Evolutionary conservation across 129 eudicot genomes (phyloP).

Genomic region (Centaurea solstitialis): DNA sequence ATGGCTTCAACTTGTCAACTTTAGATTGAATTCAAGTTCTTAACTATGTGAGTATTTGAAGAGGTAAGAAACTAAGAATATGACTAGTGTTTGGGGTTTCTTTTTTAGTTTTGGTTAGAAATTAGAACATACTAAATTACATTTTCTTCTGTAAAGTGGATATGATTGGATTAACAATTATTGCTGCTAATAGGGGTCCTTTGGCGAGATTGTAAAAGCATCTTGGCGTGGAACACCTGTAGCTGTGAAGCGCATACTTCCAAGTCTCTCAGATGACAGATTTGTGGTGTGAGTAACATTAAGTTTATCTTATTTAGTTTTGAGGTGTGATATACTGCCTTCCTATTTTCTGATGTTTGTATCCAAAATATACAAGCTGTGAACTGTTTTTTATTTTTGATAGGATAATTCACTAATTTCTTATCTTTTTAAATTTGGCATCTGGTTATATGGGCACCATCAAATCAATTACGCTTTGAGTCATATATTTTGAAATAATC

Average conservation of each 20-base stretch:
- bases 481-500: neutral
- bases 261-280: conserved; percentile 96
- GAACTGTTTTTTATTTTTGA: neutral
- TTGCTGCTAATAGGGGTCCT: conserved; percentile 69
- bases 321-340: neutral
- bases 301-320: conserved; percentile 12
- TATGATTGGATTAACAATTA: conserved; percentile 17
- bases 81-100: neutral
- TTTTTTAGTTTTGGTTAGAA: conserved; percentile 1
- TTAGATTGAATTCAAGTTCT: neutral
- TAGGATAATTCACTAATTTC: neutral
- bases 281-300: conserved; percentile 64
- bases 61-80: neutral
- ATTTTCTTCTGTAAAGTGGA: neutral
- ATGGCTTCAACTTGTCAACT: neutral
- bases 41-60: conserved; percentile 7
- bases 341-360: neutral
- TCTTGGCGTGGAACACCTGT: conserved; percentile 99
- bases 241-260: conserved; percentile 96
- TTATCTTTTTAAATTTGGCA: neutral
- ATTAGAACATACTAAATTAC: neutral
- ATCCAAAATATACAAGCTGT: conserved; percentile 11
- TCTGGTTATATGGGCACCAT: conserved; percentile 6
- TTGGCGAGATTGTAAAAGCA: conserved; percentile 93
- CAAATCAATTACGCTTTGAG: neutral